phyloP scores from a whole-genome alignment of 352 stramenopile genomes.

The Phytophthora niederhauseri region DNA sequence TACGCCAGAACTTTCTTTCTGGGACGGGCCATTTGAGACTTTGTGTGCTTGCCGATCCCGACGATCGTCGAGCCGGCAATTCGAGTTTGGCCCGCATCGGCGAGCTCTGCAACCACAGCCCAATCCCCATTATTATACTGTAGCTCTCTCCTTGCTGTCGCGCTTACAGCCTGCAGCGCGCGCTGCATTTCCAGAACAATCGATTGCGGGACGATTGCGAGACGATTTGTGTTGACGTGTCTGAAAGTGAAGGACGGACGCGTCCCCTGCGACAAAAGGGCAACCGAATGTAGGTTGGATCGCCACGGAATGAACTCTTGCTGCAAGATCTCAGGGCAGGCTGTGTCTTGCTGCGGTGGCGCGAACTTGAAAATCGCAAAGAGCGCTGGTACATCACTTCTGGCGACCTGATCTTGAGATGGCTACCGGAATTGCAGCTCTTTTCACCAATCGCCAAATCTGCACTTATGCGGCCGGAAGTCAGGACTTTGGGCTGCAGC shows the following conservation, averaged over 20 bases:
- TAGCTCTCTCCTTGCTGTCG: background rate
- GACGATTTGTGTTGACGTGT: constrained; percentile 5
- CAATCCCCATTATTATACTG: too few relatives aligned
- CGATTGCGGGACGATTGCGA: background rate
- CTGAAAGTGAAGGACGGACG: background rate
- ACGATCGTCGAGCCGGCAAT: background rate
- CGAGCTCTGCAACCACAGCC: background rate
- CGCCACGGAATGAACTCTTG: background rate
- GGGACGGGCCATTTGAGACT: background rate
- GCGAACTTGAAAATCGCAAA: too few relatives aligned
- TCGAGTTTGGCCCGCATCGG: background rate
- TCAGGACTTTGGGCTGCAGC: background rate
- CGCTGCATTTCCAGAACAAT: background rate
- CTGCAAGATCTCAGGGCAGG: background rate
- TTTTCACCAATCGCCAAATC: background rate
- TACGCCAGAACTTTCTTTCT: constrained; percentile 4
- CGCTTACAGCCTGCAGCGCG: too few relatives aligned
- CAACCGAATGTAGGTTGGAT: background rate
- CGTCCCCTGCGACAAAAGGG: constrained; percentile 4
- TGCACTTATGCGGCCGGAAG: background rate
- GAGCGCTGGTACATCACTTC: background rate
- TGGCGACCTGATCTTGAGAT: background rate
- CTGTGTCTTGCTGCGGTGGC: background rate
- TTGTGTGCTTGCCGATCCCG: background rate
- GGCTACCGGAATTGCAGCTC: too few relatives aligned